phyloP scores from a whole-genome alignment of 192 early-diverging fungal genomes.

The Backusella luteola region DNA sequence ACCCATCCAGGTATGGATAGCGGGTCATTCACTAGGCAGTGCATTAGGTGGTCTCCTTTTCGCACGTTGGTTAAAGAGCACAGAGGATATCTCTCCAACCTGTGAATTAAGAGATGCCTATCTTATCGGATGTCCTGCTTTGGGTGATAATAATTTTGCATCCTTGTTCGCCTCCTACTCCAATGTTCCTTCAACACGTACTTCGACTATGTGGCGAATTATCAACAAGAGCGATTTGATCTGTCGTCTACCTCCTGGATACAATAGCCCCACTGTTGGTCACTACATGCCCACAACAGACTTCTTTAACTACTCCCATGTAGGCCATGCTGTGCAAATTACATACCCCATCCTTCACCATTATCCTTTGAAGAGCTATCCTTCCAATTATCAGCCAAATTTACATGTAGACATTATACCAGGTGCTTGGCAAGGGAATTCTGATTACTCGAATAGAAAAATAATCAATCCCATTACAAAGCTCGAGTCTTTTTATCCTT shows the following conservation, averaged over 20 bases:
- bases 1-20: conserved; percentile 48
- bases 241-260: conserved; percentile 40
- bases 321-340: conserved; percentile 30
- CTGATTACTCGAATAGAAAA: background rate
- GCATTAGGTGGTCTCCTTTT: conserved; percentile 44
- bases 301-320: conserved; percentile 37
- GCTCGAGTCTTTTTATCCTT: conserved; percentile 25
- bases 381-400: conserved; percentile 24
- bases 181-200: conserved; percentile 18
- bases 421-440: conserved; percentile 14
- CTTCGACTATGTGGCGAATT: conserved; percentile 43
- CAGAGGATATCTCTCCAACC: conserved; percentile 13
- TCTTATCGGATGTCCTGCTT: conserved; percentile 41
- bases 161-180: conserved; percentile 35
- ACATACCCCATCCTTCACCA: background rate
- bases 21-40: conserved; percentile 55
- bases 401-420: conserved; percentile 20
- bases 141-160: conserved; percentile 48
- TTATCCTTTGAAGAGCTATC: conserved; percentile 15
- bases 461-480: conserved; percentile 19
- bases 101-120: conserved; percentile 44
- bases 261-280: conserved; percentile 26
- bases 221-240: conserved; percentile 46
- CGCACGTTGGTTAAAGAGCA: conserved; percentile 40
- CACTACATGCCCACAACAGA: conserved; percentile 15